phyloP scores from a whole-genome alignment of 805 yeast species.

The Torulaspora microellipsoides region DNA sequence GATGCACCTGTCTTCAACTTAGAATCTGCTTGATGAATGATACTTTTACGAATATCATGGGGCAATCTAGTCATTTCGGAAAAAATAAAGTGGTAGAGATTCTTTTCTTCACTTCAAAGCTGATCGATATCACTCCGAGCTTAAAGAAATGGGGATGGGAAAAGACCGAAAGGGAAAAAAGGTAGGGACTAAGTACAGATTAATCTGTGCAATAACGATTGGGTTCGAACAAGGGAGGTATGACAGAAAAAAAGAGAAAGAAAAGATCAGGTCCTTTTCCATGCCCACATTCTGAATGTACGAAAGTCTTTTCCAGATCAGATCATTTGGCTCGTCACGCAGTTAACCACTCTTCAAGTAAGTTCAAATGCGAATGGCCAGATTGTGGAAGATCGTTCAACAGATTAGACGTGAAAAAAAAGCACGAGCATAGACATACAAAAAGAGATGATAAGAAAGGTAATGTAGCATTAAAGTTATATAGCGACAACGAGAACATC shows the following conservation, averaged over 20 bases:
- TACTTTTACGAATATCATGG: too few species aligned
- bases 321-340: slow-evolving; percentile 8
- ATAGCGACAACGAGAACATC: background rate
- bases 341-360: slow-evolving; percentile 7
- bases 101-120: too few species aligned
- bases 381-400: slow-evolving; percentile 5
- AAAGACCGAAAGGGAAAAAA: background rate
- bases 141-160: background rate
- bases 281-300: slow-evolving; percentile 5
- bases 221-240: background rate
- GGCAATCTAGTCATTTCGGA: too few species aligned
- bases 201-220: too few species aligned
- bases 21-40: too few species aligned
- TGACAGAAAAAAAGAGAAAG: slow-evolving; percentile 7
- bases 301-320: slow-evolving; percentile 8
- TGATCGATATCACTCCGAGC: too few species aligned
- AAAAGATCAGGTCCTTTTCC: slow-evolving; percentile 8
- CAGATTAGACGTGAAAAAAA: slow-evolving; percentile 9
- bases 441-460: background rate
- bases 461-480: background rate
- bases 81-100: too few species aligned
- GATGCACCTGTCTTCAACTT: too few species aligned
- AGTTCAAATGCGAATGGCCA: slow-evolving; percentile 9
- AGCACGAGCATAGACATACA: slow-evolving; percentile 6
- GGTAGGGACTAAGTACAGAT: too few species aligned